Conservation (phyloP, 2,329 filamentous ascomycete species). For the Epichloe typhina region DNA sequence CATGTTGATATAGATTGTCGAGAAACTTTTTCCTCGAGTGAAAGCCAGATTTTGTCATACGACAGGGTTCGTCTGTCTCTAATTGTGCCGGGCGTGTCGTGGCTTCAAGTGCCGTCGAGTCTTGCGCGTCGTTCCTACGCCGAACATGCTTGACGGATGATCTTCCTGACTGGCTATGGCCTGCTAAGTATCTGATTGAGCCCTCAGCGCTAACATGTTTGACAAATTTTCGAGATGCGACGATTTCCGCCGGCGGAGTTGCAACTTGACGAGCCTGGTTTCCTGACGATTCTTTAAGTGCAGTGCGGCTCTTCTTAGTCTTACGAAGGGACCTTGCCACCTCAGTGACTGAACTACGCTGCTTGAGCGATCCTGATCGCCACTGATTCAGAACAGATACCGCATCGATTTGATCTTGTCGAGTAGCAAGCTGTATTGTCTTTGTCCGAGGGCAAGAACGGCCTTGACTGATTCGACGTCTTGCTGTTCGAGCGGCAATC, state of each 20-base stretch:
- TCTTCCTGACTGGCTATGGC: neutral
- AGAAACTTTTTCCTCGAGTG: constrained; percentile 37
- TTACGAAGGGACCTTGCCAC: constrained; percentile 8
- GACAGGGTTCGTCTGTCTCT: constrained; percentile 31
- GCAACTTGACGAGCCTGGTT: constrained; percentile 6
- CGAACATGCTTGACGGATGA: neutral
- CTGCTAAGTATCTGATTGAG: constrained; percentile 14
- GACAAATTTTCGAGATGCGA: constrained; percentile 14
- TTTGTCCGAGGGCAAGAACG: constrained; percentile 42
- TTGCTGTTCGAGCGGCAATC: constrained; percentile 46
- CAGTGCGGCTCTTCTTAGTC: constrained; percentile 2
- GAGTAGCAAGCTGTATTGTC: constrained; percentile 45
- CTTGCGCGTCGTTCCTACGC: neutral
- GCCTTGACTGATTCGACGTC: constrained; percentile 32
- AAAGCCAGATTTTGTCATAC: constrained; percentile 27
- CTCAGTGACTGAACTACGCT: constrained; percentile 21
- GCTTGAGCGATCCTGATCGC: constrained; percentile 39
- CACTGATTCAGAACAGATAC: constrained; percentile 39
- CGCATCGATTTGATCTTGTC: constrained; percentile 47
- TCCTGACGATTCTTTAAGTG: constrained; percentile 12
- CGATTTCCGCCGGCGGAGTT: neutral
- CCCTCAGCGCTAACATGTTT: constrained; percentile 16
- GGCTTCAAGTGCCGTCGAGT: neutral
- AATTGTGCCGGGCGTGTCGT: constrained; percentile 38
- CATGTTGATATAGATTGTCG: constrained; percentile 38